Conservation (phyloP, 768 basidiomycete species). For the Kwoniella sp. region DNA sequence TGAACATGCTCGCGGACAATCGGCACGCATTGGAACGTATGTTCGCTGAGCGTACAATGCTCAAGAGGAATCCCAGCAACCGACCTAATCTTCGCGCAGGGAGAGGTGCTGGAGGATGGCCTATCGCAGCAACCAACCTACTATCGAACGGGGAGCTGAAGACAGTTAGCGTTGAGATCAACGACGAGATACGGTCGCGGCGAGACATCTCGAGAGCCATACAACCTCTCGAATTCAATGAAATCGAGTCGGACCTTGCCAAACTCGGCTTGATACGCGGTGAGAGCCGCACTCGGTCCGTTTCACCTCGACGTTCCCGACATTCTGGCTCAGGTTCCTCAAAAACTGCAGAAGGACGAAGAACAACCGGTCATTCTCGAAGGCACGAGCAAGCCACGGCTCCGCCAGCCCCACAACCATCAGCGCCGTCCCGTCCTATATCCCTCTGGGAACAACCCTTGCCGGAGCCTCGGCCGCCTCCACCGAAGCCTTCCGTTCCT, state of each 20-base stretch:
- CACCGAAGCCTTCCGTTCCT: neutral
- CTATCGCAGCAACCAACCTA: slow-evolving; percentile 21
- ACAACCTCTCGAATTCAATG: slow-evolving; percentile 4
- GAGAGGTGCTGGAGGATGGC: slow-evolving; percentile 43
- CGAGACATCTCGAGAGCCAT: slow-evolving; percentile 17
- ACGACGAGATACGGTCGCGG: slow-evolving; percentile 9
- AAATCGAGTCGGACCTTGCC: slow-evolving; percentile 20
- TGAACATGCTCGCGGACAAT: slow-evolving; percentile 17
- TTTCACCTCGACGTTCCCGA: neutral
- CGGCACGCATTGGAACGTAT: slow-evolving; percentile 16
- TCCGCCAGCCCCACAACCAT: neutral
- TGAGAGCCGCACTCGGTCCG: neutral
- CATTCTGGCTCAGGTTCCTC: neutral
- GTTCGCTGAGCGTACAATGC: slow-evolving; percentile 14
- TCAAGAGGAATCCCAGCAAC: slow-evolving; percentile 18
- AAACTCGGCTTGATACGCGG: slow-evolving; percentile 1
- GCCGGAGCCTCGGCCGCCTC: neutral
- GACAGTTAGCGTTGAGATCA: slow-evolving; percentile 14
- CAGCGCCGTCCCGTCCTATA: neutral
- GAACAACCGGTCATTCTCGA: slow-evolving; percentile 3
- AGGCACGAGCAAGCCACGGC: neutral
- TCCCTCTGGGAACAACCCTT: neutral
- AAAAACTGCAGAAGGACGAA: neutral
- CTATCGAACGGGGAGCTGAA: slow-evolving; percentile 23
- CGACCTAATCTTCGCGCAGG: slow-evolving; percentile 25